Conservation (phyloP, 2,329 filamentous ascomycete genomes). For the Rhynchosporium agropyri region DNA sequence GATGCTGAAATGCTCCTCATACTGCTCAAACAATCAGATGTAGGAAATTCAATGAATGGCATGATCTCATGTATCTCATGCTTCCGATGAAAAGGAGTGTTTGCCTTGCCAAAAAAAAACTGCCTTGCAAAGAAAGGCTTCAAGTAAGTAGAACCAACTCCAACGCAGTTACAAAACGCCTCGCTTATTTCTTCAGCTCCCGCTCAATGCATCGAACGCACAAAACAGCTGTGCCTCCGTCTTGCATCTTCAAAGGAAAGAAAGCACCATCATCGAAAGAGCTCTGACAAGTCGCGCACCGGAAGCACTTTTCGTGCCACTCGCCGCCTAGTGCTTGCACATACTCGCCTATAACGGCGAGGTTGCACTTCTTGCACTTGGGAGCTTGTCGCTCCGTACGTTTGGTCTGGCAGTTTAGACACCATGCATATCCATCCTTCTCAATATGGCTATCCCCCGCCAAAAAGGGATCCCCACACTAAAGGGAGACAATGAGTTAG, state of each 20-base stretch:
- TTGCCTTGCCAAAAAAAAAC: not conserved
- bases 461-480: constrained; percentile 95
- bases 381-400: constrained; percentile 85
- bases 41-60: constrained; percentile 29
- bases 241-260: constrained; percentile 60
- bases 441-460: constrained; percentile 75
- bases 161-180: not conserved
- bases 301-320: constrained; percentile 94
- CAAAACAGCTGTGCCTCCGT: constrained; percentile 52
- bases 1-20: not conserved
- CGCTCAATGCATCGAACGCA: constrained; percentile 63
- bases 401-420: constrained; percentile 87
- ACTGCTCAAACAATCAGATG: constrained; percentile 16
- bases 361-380: constrained; percentile 84
- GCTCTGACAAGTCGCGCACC: constrained; percentile 66
- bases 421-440: constrained; percentile 98
- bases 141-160: constrained; percentile 17
- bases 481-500: no score
- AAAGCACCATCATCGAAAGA: constrained; percentile 67
- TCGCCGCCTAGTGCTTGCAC: constrained; percentile 86
- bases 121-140: constrained; percentile 18
- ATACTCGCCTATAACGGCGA: constrained; percentile 85
- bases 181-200: constrained; percentile 55
- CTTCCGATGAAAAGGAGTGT: not conserved
- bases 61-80: constrained; percentile 26